Conservation (phyloP, 225 moss, liverwort and hornwort species). For the Pseudoscleropodium purum region DNA sequence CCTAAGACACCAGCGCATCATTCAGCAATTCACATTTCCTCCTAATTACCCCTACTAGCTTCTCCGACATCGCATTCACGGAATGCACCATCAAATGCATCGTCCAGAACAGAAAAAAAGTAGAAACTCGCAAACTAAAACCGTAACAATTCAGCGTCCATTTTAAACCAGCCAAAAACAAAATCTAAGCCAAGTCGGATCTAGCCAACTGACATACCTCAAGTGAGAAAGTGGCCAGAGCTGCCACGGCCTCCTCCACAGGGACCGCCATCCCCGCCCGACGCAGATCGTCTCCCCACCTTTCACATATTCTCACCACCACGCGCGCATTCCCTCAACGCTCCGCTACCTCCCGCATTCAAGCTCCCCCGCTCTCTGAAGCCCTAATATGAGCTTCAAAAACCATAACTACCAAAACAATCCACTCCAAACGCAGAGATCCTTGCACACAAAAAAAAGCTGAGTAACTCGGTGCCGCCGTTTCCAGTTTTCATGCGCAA, state of each 20-base stretch:
- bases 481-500: neutral
- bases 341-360: neutral
- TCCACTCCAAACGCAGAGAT: neutral
- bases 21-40: neutral
- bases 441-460: neutral
- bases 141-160: neutral
- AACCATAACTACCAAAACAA: neutral
- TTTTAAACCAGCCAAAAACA: neutral
- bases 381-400: neutral
- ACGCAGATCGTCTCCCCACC: neutral
- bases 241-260: constrained; percentile 93
- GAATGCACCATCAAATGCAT: neutral
- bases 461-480: neutral
- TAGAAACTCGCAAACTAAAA: neutral
- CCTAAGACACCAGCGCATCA: neutral
- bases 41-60: neutral
- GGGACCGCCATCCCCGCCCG: constrained; percentile 62
- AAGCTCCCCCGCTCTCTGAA: neutral
- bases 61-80: neutral
- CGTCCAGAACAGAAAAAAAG: neutral
- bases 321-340: neutral
- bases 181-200: neutral
- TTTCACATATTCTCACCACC: neutral
- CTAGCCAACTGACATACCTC: constrained; percentile 45
- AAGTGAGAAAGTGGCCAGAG: constrained; percentile 89